Conservation (phyloP, 139 green algal species). For the Chlorella sp. region DNA sequence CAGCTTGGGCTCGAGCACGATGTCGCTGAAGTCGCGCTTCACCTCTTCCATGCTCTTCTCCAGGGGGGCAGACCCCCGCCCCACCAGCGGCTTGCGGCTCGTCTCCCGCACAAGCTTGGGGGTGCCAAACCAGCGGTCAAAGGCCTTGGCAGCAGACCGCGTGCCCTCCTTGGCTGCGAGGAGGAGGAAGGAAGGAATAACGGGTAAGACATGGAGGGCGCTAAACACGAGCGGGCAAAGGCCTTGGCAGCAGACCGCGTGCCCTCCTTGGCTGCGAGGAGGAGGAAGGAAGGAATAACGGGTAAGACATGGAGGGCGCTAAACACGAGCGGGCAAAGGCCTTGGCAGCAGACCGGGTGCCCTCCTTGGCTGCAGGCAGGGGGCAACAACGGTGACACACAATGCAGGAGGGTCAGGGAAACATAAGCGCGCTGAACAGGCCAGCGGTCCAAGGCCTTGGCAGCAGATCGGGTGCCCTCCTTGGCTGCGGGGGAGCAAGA, state of each 20-base stretch:
- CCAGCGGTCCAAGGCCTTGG: slow-evolving; percentile 77
- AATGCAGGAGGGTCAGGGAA: too few relatives aligned
- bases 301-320: slow-evolving; percentile 72
- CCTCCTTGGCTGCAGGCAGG: slow-evolving; percentile 69
- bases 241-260: slow-evolving; percentile 75
- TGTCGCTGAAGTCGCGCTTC: slow-evolving; percentile 86
- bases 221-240: slow-evolving; percentile 86
- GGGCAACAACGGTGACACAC: too few relatives aligned
- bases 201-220: slow-evolving; percentile 63
- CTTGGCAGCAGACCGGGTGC: slow-evolving; percentile 74
- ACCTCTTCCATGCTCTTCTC: slow-evolving; percentile 63
- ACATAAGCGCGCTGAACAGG: slow-evolving; percentile 89
- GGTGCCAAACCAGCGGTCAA: slow-evolving; percentile 89
- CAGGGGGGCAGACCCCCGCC: slow-evolving; percentile 22
- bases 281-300: not conserved
- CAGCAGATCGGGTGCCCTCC: slow-evolving; percentile 83
- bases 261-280: slow-evolving; percentile 72
- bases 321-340: slow-evolving; percentile 84
- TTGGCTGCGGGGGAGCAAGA: too few relatives aligned
- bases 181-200: not conserved
- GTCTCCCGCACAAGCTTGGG: slow-evolving; percentile 84
- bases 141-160: slow-evolving; percentile 70
- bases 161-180: slow-evolving; percentile 76
- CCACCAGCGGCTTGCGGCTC: slow-evolving; percentile 55
- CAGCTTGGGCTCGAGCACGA: slow-evolving; percentile 85